Base-by-base conservation (phyloP, 1,139 yeast genomes). In the Trichomonascaceae sp. region DNA sequence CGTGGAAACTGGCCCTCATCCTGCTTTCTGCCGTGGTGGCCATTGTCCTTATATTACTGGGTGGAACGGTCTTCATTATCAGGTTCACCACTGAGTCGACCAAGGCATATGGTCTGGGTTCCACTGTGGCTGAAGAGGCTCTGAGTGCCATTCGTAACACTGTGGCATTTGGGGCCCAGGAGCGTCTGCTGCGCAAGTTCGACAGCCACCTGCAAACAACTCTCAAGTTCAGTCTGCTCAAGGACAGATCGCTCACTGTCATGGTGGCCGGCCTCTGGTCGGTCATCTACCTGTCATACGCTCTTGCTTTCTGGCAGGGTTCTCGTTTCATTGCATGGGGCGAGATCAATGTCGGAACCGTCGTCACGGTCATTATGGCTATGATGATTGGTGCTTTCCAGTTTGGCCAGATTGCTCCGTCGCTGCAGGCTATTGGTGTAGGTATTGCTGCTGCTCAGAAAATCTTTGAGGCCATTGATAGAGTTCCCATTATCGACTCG, bases 261-360 rank as follows among this genome's bases (percentile, higher is more conserved):
- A 58, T 64, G 63, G 52, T 60, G 15, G 57, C 55, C 4, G 31
- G 43, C 17, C 38, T 59, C n/a, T 60, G 65, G 65, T 43, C 48
- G 1, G 43, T 51, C 4, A 44, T 59, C 22, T 61, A 57, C 45
- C 42, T 48, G 37, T 49, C 56, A 16, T 61, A 61, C 34, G 67
- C 64, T 1, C 45, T 63, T 15, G 64, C 67, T 0, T 63, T 61
- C 40, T 64, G 65, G 64, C 58, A 61, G 37, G 69, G 68, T 3
- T 57, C 64, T 4, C 52, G 65, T 27, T 47, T 57, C 34, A 50
- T 61, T 30, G 62, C 50, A 13, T 38, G 45, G 28, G 61, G 59
- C 11, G 50, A 47, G 27, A 40, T 51, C n/a, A 39, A 43, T 20
- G 50, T 59, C 15, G 61, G 63, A 15, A 35, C 46, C 11, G 46